These are phyloP conservation scores for Vitis labrusca DNA, from an alignment of 164 flowering plant species.

Conservation along the genomic window DNA sequence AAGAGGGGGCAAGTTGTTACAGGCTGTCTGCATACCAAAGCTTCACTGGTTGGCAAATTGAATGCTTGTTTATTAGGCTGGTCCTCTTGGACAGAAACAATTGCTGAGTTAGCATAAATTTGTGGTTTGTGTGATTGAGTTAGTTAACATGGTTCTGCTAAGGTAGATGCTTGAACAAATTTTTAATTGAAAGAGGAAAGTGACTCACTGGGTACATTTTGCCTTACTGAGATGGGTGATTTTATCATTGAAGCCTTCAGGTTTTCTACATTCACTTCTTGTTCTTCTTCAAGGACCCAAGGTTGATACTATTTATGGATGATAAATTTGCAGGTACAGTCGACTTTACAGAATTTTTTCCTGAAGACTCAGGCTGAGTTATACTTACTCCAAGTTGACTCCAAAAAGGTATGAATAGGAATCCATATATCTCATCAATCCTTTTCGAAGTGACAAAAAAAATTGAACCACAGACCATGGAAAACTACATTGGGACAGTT, in stretches of 20 bases:
- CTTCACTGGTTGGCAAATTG: too few relatives aligned
- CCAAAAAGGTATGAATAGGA: conserved; percentile 44
- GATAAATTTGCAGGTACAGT: conserved; percentile 46
- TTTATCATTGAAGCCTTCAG: background rate
- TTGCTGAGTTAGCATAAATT: background rate
- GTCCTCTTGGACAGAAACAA: background rate
- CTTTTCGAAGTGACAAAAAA: too few relatives aligned
- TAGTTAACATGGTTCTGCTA: background rate
- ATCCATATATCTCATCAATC: too few relatives aligned
- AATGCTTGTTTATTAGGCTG: background rate
- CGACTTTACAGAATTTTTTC: conserved; percentile 61
- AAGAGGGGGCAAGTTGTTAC: too few relatives aligned
- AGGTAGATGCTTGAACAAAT: background rate
- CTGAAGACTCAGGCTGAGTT: conserved; percentile 40
- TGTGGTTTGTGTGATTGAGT: background rate
- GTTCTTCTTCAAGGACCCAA: background rate
- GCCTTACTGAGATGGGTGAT: background rate
- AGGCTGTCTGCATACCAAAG: too few relatives aligned
- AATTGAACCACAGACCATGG: too few relatives aligned
- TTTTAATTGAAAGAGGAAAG: background rate
- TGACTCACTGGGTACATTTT: background rate
- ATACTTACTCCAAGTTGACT: conserved; percentile 68
- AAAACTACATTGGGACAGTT: too few relatives aligned
- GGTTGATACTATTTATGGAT: background rate
- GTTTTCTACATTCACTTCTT: background rate